Base-by-base conservation (phyloP, 257 asterid species). In the Ilex aquifolium region DNA sequence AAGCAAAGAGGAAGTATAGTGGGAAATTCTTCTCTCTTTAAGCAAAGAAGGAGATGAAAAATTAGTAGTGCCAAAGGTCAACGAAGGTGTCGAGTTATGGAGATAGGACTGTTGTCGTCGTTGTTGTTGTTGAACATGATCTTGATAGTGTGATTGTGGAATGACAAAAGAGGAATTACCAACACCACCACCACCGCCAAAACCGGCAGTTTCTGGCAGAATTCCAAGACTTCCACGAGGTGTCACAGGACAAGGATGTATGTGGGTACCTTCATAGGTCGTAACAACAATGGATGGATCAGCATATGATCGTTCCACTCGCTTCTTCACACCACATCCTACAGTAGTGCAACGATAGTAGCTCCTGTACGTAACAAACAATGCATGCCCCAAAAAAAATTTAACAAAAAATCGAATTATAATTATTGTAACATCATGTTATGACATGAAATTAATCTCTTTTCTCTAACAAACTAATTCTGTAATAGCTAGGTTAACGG, bases 271-370 rank as follows among this genome's bases (percentile, higher is more conserved):
- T 79, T 91, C 95, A 44, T 91, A 91, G 40, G 96, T 91, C 0
- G 96, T 91, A 74, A 91, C 90, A 48, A 91, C 95, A 44, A 65
- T 83, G 27, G 91, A 72, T 51, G 92, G 84, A 79, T 91, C 98
- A 32, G 80, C 86, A 1, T 72, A 78, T 13, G 88, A 91, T 74
- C 98, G 77, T 70, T 91, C 98, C 10, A 91, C 95, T 60, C 96
- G 82, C 67, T 91, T 91, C 71, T 91, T 88, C 78, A 91, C 98
- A 6, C 95, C 93, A 74, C 98, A 88, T 58, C 82, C 76, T 61
- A 93, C 71, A 49, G 75, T 88, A 0, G 98, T 91, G 84, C 98
- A 91, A 31, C 97, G 95, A 42, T 88, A 88, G 71, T 91, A 91
- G 80, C 98, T 91, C 93, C 98, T 91, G 71, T 10, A 13, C 17